These are phyloP conservation scores for Metahyphopichia silvanorum DNA, from an alignment of 805 yeast species.

Conservation along the genomic window DNA sequence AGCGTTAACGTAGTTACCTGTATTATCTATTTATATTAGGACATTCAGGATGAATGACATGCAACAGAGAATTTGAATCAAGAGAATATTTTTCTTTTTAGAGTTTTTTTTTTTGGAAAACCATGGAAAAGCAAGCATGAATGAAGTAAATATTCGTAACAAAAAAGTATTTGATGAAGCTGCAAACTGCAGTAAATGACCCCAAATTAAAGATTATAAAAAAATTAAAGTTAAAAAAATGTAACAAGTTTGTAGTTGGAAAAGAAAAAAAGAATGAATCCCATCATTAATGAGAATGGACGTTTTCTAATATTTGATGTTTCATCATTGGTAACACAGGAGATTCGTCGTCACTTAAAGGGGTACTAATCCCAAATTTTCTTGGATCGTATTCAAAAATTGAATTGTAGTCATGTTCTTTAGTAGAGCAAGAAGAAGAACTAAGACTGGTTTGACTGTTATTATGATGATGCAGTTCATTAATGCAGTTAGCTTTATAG, in stretches of 20 bases:
- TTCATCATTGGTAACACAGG: constrained; percentile 8
- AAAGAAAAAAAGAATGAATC: neutral
- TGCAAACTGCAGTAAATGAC: too few relatives aligned
- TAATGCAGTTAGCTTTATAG: constrained; percentile 4
- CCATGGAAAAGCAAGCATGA: too few relatives aligned
- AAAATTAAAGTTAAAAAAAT: neutral
- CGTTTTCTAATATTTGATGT: neutral
- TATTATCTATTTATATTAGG: too few relatives aligned
- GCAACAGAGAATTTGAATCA: too few relatives aligned
- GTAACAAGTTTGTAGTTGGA: neutral
- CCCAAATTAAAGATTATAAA: too few relatives aligned
- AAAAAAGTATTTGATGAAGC: too few relatives aligned
- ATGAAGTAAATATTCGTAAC: too few relatives aligned
- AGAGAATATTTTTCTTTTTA: too few relatives aligned
- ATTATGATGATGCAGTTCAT: constrained; percentile 15
- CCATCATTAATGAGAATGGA: constrained; percentile 1
- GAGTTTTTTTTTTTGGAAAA: too few relatives aligned
- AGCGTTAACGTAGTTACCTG: too few relatives aligned
- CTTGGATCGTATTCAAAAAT: constrained; percentile 24
- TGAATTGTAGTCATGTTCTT: constrained; percentile 11
- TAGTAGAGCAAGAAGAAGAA: constrained; percentile 15
- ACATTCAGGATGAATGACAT: too few relatives aligned
- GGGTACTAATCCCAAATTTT: constrained; percentile 24
- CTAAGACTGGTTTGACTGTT: constrained; percentile 25
- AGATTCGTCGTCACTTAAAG: constrained; percentile 28